Evolutionary conservation across 2,329 filamentous ascomycete genomes (phyloP), one percentile per base, ranked within the genome.

Genomic region (Neurospora crassa): DNA sequence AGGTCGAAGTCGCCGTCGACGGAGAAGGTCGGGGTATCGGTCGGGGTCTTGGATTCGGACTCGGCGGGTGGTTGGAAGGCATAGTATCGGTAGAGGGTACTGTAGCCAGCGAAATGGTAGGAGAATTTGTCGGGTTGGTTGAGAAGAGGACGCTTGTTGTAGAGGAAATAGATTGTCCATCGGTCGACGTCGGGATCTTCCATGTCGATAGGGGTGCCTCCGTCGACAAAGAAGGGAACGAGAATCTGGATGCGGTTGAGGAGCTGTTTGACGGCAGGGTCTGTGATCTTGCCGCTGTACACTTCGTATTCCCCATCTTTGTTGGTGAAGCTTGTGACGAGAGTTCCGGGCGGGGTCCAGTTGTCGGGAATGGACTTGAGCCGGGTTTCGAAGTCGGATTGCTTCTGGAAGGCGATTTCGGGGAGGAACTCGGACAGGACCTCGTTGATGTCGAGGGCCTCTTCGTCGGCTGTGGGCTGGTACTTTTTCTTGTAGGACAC

Each of bases 101-200:
- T 90, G 81, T 96, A 98, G 71, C 96, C 96, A 43, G 93, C 90
- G 75, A 99, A 92, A 2, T 89, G 87, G 79, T 97, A 97, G n/a
- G 87, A 83, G 16, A 84, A 86, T 70, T 82, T 84, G 11, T 81
- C 82, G 12, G 84, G 80, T 1, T 81, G 76, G 3, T 78, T 77
- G 1, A 80, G 70, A 1, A 78, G 76, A 5, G 82, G 81, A 73
- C 87, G 87, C 78, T 91, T 91, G 76, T 91, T 88, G 80, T 91
- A 95, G 71, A 97, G 84, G 75, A 97, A 90, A 82, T 94, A 98
- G n/a, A 98, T 83, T 0, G 92, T 94, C 96, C 96, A 99, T 76
- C 95, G 88, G 73, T 94, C 88, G 24, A 89, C 90, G 73, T 94
- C 91, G 0, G 91, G 87, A 69, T 92, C 86, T 47, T 94, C 89